Base-by-base conservation (phyloP, 164 flowering plant genomes). In the Chimonanthus salicifolius region DNA sequence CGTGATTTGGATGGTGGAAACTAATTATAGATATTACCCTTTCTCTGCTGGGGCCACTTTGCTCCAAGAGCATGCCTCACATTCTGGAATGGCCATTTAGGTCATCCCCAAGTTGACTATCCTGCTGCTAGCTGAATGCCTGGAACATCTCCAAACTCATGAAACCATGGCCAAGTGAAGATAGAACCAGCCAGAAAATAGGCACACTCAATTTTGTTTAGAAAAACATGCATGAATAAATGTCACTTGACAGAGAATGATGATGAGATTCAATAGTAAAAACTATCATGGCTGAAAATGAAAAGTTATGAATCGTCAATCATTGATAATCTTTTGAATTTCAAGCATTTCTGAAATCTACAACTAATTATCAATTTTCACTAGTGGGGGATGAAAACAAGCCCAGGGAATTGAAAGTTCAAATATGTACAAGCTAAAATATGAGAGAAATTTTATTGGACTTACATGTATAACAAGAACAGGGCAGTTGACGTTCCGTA, bases 401-500 rank as follows among this genome's bases (percentile, higher is more conserved):
- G 4, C 11, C 15, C 60, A 13, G 15, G 4, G 15, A 54, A 3
- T 54, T 10, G 60, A 10, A 54, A 11, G 15, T 54, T 54, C 60
- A 33, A 33, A 33, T 33, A 33, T 54, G 11, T 9, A 54, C 60
- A 3, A 54, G 60, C n/a, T n/a, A 54, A 3, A 54, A 11, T 13
- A 54, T 9, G 16, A 54, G 11, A 54, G 16, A 54, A n/a, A 54
- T 54, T 11, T n/a, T 68, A 60, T 62, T 43, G 68, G 18, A 74
- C 97, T 92, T 84, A 94, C 99, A 85, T 94, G 99, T 77, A 94
- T 94, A 72, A 94, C 99, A 49, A 94, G 87, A 79, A 94, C 93
- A 0, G 97, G 90, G 76, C 96, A 90, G 71, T 5, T 84, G 75
- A 92, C 96, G 9, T 82, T 77, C 76, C 88, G 87, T 76, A 94